Base-by-base conservation (phyloP, 352 stramenopile genomes). In the Globisporangium paddicum region DNA sequence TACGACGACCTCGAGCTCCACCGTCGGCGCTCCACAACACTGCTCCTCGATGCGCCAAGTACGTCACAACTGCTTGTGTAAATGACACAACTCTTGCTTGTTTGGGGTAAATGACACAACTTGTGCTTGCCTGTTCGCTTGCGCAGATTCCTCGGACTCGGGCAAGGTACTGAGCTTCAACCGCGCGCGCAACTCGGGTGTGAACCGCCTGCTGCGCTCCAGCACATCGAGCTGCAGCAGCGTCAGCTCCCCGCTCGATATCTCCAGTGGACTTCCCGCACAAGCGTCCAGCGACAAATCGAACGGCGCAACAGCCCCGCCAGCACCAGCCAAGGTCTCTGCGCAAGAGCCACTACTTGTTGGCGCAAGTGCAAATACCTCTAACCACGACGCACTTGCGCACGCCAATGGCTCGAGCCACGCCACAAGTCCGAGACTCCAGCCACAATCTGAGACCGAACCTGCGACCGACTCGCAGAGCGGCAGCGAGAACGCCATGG, bases 1-100 rank as follows among this genome's bases (percentile, higher is more conserved):
- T 80, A 87, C 42, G 80, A 90, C n/a, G 81, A 90, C 37, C 19
- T 76, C 6, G 81, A 90, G 21, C 58, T 53, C 38, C 58, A 63
- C 30, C 70, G 79, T 1, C 75, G 81, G 21, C 77, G 78, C 21
- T 87, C 81, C 0, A 68, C 73, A 26, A 87, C 78, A 13, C 51
- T 90, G 41, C 54, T 76, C 0, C 67, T 87, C 11, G 80, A 90
- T 51, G 66, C 81, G 19, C 71, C 77, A 23, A 65, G 81, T 90
- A 78, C 52, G 80, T 78, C 4, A 26, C 2, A 25, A n/a, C 7
- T 37, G 3, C 41, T 26, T 40, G 44, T 0, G 26, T 28, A 28
- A 48, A 32, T 32, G 3, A 32, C 28, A 19, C 21, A 48, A 30
- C 19, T 48, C n/a, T 51, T 30, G n/a, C 41, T 26, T 40, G 44